Conservation (phyloP, 306 rosid genomes). For the Malus orientalis region DNA sequence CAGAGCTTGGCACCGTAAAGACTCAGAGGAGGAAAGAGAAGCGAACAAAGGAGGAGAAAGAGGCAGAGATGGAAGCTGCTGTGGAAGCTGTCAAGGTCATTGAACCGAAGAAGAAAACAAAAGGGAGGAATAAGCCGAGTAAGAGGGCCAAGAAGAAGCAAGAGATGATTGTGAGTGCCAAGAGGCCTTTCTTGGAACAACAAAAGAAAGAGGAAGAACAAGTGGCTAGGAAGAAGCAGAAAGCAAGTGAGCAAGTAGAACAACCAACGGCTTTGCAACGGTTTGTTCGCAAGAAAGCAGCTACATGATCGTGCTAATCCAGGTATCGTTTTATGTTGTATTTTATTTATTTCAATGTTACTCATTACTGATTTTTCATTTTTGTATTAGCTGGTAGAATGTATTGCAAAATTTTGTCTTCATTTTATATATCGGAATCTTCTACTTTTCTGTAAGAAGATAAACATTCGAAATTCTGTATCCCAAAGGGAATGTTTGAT, state of each 20-base stretch:
- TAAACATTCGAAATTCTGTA: too few relatives aligned
- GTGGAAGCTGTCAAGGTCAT: slow-evolving; percentile 51
- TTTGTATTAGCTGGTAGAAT: not conserved
- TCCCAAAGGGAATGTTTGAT: too few relatives aligned
- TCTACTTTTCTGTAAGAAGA: too few relatives aligned
- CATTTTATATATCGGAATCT: too few relatives aligned
- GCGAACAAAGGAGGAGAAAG: slow-evolving; percentile 39
- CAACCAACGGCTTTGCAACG: slow-evolving; percentile 68
- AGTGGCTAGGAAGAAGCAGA: slow-evolving; percentile 50
- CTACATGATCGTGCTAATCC: slow-evolving; percentile 14
- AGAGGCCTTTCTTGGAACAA: slow-evolving; percentile 68
- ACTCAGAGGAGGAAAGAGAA: slow-evolving; percentile 35
- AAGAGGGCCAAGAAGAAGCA: slow-evolving; percentile 53
- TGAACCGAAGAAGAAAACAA: slow-evolving; percentile 66
- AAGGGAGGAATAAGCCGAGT: slow-evolving; percentile 78
- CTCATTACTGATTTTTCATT: not conserved
- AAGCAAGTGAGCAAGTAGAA: slow-evolving; percentile 31
- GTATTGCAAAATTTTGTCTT: not conserved
- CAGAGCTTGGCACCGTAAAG: slow-evolving; percentile 61
- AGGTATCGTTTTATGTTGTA: not conserved
- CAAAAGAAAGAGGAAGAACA: slow-evolving; percentile 45
- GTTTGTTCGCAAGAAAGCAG: slow-evolving; percentile 55
- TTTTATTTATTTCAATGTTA: not conserved
- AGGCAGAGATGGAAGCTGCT: slow-evolving; percentile 62
- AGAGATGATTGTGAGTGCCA: slow-evolving; percentile 48